These are phyloP conservation scores for Xerocomellus dryophilus DNA, from an alignment of 768 basidiomycete genomes.

Conservation along the genomic window DNA sequence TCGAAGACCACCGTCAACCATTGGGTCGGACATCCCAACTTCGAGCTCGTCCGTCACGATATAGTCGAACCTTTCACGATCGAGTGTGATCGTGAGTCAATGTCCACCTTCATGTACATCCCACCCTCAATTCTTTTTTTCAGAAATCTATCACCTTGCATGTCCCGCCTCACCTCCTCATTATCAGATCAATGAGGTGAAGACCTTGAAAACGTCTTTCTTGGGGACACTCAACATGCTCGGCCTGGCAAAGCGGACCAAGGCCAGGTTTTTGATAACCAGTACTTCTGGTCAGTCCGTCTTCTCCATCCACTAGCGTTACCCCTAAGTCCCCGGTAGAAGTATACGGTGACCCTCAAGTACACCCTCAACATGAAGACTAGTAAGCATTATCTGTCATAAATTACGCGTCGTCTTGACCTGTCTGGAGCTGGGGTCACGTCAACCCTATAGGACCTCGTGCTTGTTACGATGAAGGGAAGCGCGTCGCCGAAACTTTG, in stretches of 20 bases:
- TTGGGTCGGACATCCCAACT: conserved; percentile 98
- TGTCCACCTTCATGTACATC: no score
- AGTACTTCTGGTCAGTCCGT: conserved; percentile 79
- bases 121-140: not conserved
- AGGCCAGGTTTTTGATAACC: conserved; percentile 93
- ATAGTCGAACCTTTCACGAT: conserved; percentile 98
- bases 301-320: not conserved
- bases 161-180: conserved; percentile 97
- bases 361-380: conserved; percentile 94
- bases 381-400: conserved; percentile 55
- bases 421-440: conserved; percentile 77
- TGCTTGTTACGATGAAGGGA: conserved; percentile 99
- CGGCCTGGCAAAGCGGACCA: conserved; percentile 93
- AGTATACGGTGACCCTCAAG: conserved; percentile 97
- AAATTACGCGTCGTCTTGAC: conserved; percentile 14
- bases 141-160: conserved; percentile 97
- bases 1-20: conserved; percentile 95
- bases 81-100: conserved; percentile 86
- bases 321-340: conserved; percentile 44
- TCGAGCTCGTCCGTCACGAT: conserved; percentile 96
- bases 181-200: conserved; percentile 97
- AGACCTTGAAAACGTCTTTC: conserved; percentile 98
- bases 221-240: conserved; percentile 99
- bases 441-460: conserved; percentile 98
- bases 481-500: conserved; percentile 96